A percentile compares a stretch with the other conserved stretches of the same genome.
Evolutionary conservation across 208 protist genomes (phyloP).

Genomic region (Wallacemonas collosoma): DNA sequence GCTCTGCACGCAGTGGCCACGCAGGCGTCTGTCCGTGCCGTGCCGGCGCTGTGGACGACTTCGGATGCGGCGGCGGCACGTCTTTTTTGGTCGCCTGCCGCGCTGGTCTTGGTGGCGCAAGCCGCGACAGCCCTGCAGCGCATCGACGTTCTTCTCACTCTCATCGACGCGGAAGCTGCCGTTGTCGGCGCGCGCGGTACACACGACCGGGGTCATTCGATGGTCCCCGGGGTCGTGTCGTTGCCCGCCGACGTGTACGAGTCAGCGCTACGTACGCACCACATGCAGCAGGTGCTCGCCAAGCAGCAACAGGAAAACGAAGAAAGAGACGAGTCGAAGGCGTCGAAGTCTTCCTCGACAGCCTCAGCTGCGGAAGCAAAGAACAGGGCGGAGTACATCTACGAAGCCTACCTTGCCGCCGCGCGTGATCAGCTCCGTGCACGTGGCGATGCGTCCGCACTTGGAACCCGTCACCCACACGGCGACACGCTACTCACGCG

Average conservation of each 20-base stretch:
- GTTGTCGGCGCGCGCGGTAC: neutral
- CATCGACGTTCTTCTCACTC: slow-evolving; percentile 40
- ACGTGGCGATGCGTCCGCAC: neutral
- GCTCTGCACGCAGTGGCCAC: neutral
- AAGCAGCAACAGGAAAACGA: neutral
- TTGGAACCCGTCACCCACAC: neutral
- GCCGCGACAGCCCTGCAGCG: slow-evolving; percentile 50
- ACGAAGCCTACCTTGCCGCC: slow-evolving; percentile 25
- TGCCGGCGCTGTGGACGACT: neutral
- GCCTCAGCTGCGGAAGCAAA: neutral
- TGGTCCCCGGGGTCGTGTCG: neutral
- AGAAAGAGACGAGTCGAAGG: no score
- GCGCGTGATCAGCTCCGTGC: slow-evolving; percentile 11
- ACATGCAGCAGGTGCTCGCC: slow-evolving; percentile 6
- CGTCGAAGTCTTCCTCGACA: no score
- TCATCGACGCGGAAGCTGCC: neutral
- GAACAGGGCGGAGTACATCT: slow-evolving; percentile 18
- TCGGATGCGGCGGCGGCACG: neutral
- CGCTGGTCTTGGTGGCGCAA: slow-evolving; percentile 55
- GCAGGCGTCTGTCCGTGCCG: neutral
- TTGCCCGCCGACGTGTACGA: slow-evolving; percentile 59
- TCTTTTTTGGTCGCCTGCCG: slow-evolving; percentile 31
- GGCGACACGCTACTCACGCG: neutral
- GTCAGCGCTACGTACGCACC: slow-evolving; percentile 26
- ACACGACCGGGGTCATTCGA: neutral